phyloP scores from a whole-genome alignment of 2,329 filamentous ascomycete species.

The Kalmusia sp. region DNA sequence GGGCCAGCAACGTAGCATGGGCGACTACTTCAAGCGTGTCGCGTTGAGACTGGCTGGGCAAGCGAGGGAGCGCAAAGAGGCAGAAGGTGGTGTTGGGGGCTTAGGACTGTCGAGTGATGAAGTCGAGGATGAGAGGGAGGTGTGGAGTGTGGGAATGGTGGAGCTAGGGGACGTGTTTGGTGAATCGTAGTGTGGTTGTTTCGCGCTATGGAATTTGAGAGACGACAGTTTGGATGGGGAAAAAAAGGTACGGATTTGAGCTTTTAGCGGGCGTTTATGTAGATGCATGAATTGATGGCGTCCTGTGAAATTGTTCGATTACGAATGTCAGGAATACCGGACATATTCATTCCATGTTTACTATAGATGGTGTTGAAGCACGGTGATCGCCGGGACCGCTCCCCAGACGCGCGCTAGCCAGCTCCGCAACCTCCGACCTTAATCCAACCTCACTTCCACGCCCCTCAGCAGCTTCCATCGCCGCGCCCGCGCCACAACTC shows the following conservation, averaged over 20 bases:
- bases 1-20: conserved; percentile 85
- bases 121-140: conserved; percentile 90
- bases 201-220: too few species aligned
- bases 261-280: too few species aligned
- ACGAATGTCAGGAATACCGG: too few species aligned
- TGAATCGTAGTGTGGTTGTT: conserved; percentile 11
- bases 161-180: conserved; percentile 70
- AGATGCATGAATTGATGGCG: too few species aligned
- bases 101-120: conserved; percentile 90
- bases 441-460: conserved; percentile 31
- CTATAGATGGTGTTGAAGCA: too few species aligned
- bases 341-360: too few species aligned
- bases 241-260: too few species aligned
- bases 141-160: conserved; percentile 93
- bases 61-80: conserved; percentile 86
- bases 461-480: conserved; percentile 29
- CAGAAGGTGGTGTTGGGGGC: conserved; percentile 87
- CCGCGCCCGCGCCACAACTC: conserved; percentile 22
- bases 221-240: too few species aligned
- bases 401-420: too few species aligned
- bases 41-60: conserved; percentile 84
- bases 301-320: too few species aligned
- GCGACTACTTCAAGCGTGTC: conserved; percentile 96
- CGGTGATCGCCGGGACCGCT: too few species aligned
- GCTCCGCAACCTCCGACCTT: too few species aligned